phyloP scores from a whole-genome alignment of 768 basidiomycete species.

The Asterophora lycoperdoides region DNA sequence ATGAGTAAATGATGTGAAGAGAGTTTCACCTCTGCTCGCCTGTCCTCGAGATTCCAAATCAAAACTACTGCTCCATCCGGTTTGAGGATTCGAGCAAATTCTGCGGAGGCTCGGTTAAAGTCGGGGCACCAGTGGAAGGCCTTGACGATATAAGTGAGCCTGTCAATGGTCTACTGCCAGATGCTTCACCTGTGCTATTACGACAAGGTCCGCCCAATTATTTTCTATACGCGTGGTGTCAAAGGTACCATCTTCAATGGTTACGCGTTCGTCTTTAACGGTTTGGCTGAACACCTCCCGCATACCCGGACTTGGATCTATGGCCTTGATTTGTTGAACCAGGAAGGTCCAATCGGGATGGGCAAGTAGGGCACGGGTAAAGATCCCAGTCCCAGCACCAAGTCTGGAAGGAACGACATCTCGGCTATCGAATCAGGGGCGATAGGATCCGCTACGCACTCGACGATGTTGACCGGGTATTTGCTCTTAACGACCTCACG shows the following conservation, averaged over 20 bases:
- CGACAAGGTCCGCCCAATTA: slow-evolving; percentile 72
- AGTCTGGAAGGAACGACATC: slow-evolving; percentile 43
- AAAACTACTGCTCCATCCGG: slow-evolving; percentile 66
- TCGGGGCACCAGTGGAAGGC: slow-evolving; percentile 95
- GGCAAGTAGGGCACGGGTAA: slow-evolving; percentile 75
- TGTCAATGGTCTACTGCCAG: background rate
- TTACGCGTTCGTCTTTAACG: slow-evolving; percentile 49
- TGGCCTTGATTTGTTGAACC: slow-evolving; percentile 54
- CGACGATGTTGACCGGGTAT: slow-evolving; percentile 56
- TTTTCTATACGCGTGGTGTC: slow-evolving; percentile 55
- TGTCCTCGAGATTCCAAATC: slow-evolving; percentile 91
- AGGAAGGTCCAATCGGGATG: slow-evolving; percentile 50
- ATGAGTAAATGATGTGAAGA: background rate
- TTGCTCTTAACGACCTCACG: slow-evolving; percentile 37
- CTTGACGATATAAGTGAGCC: slow-evolving; percentile 29
- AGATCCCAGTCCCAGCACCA: slow-evolving; percentile 85
- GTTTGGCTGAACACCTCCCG: slow-evolving; percentile 60
- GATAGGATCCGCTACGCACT: slow-evolving; percentile 42
- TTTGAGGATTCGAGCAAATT: slow-evolving; percentile 79
- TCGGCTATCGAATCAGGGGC: background rate
- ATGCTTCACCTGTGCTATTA: slow-evolving; percentile 63
- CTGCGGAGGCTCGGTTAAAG: slow-evolving; percentile 62
- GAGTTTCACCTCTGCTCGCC: slow-evolving; percentile 32
- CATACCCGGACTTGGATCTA: slow-evolving; percentile 91
- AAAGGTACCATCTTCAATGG: slow-evolving; percentile 65